Evolutionary conservation across 306 rosid genomes (phyloP).

Genomic region (Rosa chinensis): DNA sequence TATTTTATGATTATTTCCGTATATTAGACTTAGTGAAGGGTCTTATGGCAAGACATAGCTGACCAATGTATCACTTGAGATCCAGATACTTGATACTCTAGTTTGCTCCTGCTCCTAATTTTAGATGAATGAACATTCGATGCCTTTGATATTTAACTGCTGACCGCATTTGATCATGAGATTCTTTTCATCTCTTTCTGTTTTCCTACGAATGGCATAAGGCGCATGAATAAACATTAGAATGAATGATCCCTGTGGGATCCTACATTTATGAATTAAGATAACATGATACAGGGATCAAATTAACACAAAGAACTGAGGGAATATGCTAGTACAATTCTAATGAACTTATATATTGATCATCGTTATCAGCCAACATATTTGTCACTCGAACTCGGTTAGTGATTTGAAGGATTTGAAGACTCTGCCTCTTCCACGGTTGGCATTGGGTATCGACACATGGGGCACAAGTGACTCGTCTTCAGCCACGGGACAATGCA

Average conservation of each 20-base stretch:
- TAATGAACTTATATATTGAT: no score
- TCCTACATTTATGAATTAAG: no score
- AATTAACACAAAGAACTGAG: no score
- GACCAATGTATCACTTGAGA: conserved; percentile 13
- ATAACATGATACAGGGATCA: background rate
- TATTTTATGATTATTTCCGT: conserved; percentile 71
- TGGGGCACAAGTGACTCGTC: background rate
- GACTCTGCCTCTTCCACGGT: background rate
- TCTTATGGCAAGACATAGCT: conserved; percentile 34
- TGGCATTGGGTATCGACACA: background rate
- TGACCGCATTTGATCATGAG: background rate
- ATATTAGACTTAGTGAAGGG: conserved; percentile 70
- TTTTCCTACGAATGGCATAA: background rate
- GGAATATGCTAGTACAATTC: no score
- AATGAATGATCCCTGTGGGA: no score
- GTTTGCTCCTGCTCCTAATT: background rate
- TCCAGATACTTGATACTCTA: background rate
- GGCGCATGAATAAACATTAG: background rate
- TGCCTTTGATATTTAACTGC: background rate
- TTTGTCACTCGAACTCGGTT: no score
- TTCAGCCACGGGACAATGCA: background rate
- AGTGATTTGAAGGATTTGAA: no score
- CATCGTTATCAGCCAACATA: no score
- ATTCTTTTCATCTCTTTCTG: background rate
- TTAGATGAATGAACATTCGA: background rate